These are phyloP conservation scores for Primulina huaijiensis DNA, from an alignment of 257 asterid species.

Conservation along the genomic window DNA sequence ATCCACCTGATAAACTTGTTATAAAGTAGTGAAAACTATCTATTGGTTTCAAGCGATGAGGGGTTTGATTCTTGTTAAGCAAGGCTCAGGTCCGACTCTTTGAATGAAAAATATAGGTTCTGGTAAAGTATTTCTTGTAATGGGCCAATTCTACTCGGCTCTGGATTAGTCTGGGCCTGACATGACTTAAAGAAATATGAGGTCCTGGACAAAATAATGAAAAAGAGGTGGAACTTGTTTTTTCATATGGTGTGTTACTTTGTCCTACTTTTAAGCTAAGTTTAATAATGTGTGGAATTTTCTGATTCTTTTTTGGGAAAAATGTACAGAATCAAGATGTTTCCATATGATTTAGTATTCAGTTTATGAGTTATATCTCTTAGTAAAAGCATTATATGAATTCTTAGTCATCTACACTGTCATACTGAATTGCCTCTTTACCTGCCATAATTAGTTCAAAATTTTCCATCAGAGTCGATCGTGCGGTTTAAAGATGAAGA, in stretches of 20 bases:
- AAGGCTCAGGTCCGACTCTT: neutral
- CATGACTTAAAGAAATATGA: neutral
- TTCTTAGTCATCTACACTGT: slow-evolving; percentile 8
- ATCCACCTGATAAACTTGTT: slow-evolving; percentile 8
- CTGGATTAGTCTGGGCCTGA: neutral
- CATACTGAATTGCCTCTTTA: neutral
- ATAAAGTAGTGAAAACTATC: slow-evolving; percentile 20
- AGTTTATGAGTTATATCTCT: slow-evolving; percentile 1
- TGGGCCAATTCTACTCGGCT: neutral
- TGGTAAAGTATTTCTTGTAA: neutral
- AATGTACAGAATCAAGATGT: neutral
- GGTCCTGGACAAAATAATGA: neutral
- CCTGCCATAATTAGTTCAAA: neutral
- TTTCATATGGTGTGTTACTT: neutral
- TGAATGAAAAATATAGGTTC: neutral
- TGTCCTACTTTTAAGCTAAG: slow-evolving; percentile 16
- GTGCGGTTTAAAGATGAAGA: slow-evolving; percentile 39
- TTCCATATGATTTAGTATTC: slow-evolving; percentile 12
- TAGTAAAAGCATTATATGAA: slow-evolving; percentile 9
- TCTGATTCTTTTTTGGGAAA: neutral
- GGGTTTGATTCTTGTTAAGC: neutral
- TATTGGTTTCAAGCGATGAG: neutral
- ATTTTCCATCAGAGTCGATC: slow-evolving; percentile 31
- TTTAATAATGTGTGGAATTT: slow-evolving; percentile 16
- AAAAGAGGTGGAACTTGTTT: slow-evolving; percentile 22